phyloP scores from a whole-genome alignment of 2,329 filamentous ascomycete species.

The Hypoxylon sp. region DNA sequence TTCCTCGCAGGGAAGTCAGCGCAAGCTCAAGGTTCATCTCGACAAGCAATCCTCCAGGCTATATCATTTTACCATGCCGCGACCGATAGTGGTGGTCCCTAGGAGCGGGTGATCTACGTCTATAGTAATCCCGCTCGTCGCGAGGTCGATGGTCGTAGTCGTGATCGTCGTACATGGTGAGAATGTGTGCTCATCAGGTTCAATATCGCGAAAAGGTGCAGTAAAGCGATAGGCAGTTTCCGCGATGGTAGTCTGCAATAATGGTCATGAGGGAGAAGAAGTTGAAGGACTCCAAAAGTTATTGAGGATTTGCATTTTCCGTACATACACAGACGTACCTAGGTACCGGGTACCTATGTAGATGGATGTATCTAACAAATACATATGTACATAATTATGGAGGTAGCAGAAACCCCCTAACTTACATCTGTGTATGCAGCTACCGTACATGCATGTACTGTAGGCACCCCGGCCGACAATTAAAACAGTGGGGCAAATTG shows the following conservation, averaged over 20 bases:
- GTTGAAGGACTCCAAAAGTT: not conserved
- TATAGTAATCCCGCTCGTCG: conserved; percentile 50
- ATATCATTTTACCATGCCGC: conserved; percentile 57
- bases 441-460: too few species aligned
- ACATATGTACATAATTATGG: not conserved
- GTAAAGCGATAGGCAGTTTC: not conserved
- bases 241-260: not conserved
- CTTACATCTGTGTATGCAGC: too few species aligned
- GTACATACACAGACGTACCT: not conserved
- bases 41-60: conserved; percentile 53
- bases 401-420: too few species aligned
- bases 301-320: not conserved
- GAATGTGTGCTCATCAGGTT: not conserved
- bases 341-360: too few species aligned
- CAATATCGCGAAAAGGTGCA: not conserved
- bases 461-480: too few species aligned
- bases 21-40: conserved; percentile 50
- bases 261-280: not conserved
- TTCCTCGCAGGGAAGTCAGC: conserved; percentile 55
- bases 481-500: not conserved
- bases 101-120: conserved; percentile 52
- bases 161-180: conserved; percentile 54
- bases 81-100: conserved; percentile 54
- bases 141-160: conserved; percentile 47
- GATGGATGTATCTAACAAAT: too few species aligned